Base-by-base conservation (phyloP, 805 yeast genomes). In the Kurtzmaniella cleridarum region DNA sequence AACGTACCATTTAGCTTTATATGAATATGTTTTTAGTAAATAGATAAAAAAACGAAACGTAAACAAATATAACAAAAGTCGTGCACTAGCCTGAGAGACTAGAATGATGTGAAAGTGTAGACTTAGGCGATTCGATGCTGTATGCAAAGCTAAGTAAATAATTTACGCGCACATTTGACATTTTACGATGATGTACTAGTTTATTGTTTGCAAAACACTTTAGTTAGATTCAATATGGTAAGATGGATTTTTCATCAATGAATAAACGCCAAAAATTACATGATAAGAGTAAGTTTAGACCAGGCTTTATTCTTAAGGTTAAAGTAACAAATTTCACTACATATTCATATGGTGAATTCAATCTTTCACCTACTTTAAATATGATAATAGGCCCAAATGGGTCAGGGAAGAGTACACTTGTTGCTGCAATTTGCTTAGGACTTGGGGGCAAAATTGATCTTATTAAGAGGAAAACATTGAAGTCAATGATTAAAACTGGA, bases 381-480 rank as follows among this genome's bases (percentile, higher is more conserved):
- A 78, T 93, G 81, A 84, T 93, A 41, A 83, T 93, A 38, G 98
- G 97, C 0, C 97, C 97, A 10, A 93, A 93, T 57, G 99, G 99
- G 27, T 78, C 95, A 0, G 98, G 98, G 5, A 93, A 93, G 53
- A 81, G 93, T 29, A 88, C 98, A 0, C 77, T 93, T 51, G 90
- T 93, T 3, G 86, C 96, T 43, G 98, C 96, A 0, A 77, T 91
- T 1, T 91, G 95, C 54, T 67, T 93, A 27, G 95, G 96, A 0
- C 63, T 93, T 13, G 91, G 83, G 1, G 98, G 97, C 1, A 78
- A 75, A 51, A 73, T 85, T 16, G 85, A 77, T 30, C 64, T 79
- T 32, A 74, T 90, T 42, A 95, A 93, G 3, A 62, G 84, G 75
- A 66, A 83, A 68, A 55, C 76, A 54, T 58, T 76, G 64, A 77